phyloP scores from a whole-genome alignment of 257 asterid genomes.

The Salvia hispanica region DNA sequence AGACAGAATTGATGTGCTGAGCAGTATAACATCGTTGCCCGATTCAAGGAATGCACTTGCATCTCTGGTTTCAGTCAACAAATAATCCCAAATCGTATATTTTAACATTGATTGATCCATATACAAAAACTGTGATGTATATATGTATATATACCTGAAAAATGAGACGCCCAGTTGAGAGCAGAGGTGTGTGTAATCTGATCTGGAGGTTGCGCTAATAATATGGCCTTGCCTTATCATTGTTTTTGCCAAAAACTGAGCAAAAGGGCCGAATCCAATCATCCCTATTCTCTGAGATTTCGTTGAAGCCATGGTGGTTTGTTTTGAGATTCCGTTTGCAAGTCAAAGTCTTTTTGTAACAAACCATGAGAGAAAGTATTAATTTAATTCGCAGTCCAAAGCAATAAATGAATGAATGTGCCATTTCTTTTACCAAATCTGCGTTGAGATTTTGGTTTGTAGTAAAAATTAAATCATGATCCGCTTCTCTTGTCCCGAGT shows the following conservation, averaged over 20 bases:
- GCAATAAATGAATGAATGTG: too few species aligned
- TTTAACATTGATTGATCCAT: too few species aligned
- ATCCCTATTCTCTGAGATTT: conserved; percentile 62
- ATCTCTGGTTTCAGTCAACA: conserved; percentile 48
- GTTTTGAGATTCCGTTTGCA: too few species aligned
- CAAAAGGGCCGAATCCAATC: conserved; percentile 83
- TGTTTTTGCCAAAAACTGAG: conserved; percentile 67
- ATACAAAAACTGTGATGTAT: too few species aligned
- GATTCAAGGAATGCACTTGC: conserved; percentile 58
- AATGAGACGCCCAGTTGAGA: conserved; percentile 60
- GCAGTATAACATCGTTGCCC: conserved; percentile 61
- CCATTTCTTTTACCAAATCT: too few species aligned
- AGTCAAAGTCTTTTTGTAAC: too few species aligned
- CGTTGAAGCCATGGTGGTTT: conserved; percentile 34
- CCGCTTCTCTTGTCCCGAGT: too few species aligned
- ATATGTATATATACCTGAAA: conserved; percentile 44
- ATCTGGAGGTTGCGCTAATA: conserved; percentile 68
- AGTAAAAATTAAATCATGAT: too few species aligned
- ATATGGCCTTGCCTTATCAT: conserved; percentile 71
- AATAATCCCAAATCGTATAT: not conserved
- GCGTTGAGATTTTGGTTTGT: too few species aligned
- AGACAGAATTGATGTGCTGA: conserved; percentile 80
- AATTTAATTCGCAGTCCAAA: too few species aligned
- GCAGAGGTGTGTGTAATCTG: conserved; percentile 68
- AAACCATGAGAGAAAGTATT: too few species aligned